These are phyloP conservation scores for Amaranthus hypochondriacus DNA, from an alignment of 148 eudicot species.

Conservation along the genomic window DNA sequence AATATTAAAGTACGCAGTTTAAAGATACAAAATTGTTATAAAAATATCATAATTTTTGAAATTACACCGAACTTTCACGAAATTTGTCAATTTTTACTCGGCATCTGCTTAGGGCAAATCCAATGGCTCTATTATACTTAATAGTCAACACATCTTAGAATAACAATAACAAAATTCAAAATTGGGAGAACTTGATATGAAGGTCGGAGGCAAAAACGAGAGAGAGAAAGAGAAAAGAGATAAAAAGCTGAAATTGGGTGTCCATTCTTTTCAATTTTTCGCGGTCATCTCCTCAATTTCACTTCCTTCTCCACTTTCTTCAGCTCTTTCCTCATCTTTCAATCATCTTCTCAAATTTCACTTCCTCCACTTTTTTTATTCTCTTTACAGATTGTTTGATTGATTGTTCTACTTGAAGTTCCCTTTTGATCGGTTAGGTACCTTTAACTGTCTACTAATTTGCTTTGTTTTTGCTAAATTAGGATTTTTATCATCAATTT, in stretches of 20 bases:
- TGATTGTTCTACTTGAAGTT: slow-evolving; percentile 5
- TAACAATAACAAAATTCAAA: too few species aligned
- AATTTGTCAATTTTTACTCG: too few species aligned
- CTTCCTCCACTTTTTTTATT: not conserved
- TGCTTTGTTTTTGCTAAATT: not conserved
- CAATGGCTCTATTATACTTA: too few species aligned
- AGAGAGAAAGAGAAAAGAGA: not conserved
- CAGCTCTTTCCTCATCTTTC: not conserved
- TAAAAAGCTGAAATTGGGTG: slow-evolving; percentile 15
- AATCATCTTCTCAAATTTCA: not conserved
- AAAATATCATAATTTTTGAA: too few species aligned
- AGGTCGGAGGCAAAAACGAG: not conserved
- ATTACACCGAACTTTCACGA: too few species aligned
- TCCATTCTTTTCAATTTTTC: slow-evolving; percentile 20
- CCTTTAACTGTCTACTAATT: not conserved
- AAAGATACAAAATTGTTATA: too few species aligned
- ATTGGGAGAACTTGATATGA: not conserved
- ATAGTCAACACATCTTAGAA: too few species aligned
- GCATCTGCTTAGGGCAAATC: too few species aligned
- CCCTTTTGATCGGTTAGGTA: slow-evolving; percentile 15
- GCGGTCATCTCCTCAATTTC: slow-evolving; percentile 19
- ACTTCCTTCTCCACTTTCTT: not conserved
- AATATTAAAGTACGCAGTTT: too few species aligned
- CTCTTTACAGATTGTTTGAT: not conserved
- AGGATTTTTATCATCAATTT: not conserved